phyloP scores from a whole-genome alignment of 2,329 filamentous ascomycete genomes.

The Fonsecaea pugnacius region DNA sequence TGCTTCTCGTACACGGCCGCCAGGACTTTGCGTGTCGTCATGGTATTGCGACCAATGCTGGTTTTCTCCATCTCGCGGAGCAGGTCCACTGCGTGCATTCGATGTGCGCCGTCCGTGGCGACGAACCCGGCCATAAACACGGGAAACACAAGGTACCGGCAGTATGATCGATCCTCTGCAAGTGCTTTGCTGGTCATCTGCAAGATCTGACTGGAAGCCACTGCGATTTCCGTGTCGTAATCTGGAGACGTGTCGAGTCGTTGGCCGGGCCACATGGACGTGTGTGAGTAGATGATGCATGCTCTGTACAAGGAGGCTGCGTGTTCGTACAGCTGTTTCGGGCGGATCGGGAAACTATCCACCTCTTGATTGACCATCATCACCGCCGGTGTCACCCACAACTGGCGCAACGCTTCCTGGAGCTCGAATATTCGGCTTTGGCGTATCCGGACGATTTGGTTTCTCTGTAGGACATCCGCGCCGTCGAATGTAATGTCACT shows the following conservation, averaged over 20 bases:
- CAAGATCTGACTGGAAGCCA: conserved; percentile 53
- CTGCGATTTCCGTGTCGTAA: conserved; percentile 49
- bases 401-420: conserved; percentile 44
- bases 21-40: conserved; percentile 52
- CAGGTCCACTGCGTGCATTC: conserved; percentile 55
- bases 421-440: conserved; percentile 45
- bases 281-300: conserved; percentile 58
- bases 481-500: conserved; percentile 40
- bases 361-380: conserved; percentile 45
- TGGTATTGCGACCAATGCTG: conserved; percentile 55
- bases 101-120: conserved; percentile 46
- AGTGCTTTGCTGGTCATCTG: conserved; percentile 50
- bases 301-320: conserved; percentile 56
- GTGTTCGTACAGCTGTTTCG: conserved; percentile 50
- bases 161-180: conserved; percentile 46
- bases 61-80: conserved; percentile 54
- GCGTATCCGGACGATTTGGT: conserved; percentile 36
- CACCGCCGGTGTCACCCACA: conserved; percentile 47
- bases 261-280: conserved; percentile 59
- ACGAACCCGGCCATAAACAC: conserved; percentile 60
- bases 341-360: conserved; percentile 44
- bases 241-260: conserved; percentile 46
- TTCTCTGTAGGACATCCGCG: conserved; percentile 31
- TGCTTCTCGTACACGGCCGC: conserved; percentile 56
- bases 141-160: conserved; percentile 57